phyloP scores from a whole-genome alignment of 441 rosid species.

The Bruguiera hainesii region DNA sequence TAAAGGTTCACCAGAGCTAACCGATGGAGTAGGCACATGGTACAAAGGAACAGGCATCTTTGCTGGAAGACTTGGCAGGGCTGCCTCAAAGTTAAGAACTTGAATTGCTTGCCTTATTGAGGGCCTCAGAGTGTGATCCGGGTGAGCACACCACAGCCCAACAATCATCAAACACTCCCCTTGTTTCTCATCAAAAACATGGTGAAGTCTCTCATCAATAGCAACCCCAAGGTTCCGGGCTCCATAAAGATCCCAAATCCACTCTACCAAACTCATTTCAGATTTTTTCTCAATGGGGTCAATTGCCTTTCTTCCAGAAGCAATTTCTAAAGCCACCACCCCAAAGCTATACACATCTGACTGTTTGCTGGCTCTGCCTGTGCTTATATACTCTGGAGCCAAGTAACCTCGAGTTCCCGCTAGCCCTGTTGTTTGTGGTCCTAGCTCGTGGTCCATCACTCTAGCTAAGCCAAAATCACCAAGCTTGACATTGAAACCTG shows the following conservation, averaged over 20 bases:
- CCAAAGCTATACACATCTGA: slow-evolving; percentile 50
- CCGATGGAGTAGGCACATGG: slow-evolving; percentile 19
- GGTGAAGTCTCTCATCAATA: slow-evolving; percentile 26
- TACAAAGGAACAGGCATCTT: slow-evolving; percentile 34
- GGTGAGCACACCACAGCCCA: slow-evolving; percentile 52
- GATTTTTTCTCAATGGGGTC: slow-evolving; percentile 13
- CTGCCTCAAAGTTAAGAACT: slow-evolving; percentile 49
- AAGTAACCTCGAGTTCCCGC: slow-evolving; percentile 50
- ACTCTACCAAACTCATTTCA: slow-evolving; percentile 39
- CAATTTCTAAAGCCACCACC: slow-evolving; percentile 40
- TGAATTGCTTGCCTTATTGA: slow-evolving; percentile 48
- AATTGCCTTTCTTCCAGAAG: slow-evolving; percentile 33
- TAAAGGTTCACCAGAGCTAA: slow-evolving; percentile 16
- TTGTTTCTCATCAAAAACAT: slow-evolving; percentile 25
- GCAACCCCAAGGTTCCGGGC: slow-evolving; percentile 17
- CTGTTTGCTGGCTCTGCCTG: slow-evolving; percentile 41
- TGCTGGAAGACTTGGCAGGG: slow-evolving; percentile 32
- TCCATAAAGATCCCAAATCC: slow-evolving; percentile 48
- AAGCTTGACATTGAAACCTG: slow-evolving; percentile 43
- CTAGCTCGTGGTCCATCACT: slow-evolving; percentile 46
- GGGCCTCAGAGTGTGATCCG: slow-evolving; percentile 29
- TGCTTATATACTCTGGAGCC: slow-evolving; percentile 48
- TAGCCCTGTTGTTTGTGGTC: slow-evolving; percentile 41
- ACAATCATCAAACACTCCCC: slow-evolving; percentile 32
- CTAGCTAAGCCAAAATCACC: slow-evolving; percentile 61